A percentile compares a stretch with the other conserved stretches of the same genome.
These are phyloP conservation scores for Pseudopithomyces chartarum DNA, from an alignment of 2,329 filamentous ascomycete genomes.

Conservation along the genomic window DNA sequence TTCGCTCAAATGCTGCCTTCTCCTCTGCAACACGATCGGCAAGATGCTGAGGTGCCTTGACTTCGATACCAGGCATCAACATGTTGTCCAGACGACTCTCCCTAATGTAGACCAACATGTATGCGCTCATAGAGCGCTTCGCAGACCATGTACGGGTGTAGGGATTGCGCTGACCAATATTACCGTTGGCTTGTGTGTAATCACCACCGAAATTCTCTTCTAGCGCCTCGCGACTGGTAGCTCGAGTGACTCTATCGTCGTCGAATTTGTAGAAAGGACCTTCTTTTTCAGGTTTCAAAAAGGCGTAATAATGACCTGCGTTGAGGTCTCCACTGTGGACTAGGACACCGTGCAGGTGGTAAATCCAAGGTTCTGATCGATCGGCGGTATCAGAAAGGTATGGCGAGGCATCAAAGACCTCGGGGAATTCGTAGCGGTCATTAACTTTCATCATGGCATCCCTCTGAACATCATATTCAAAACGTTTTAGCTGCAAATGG, in stretches of 20 bases:
- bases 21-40: constrained; percentile 82
- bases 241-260: constrained; percentile 94
- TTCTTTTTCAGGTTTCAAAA: constrained; percentile 86
- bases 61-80: constrained; percentile 73
- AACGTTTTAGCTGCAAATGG: constrained; percentile 93
- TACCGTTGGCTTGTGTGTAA: constrained; percentile 66
- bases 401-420: constrained; percentile 80
- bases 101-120: constrained; percentile 98
- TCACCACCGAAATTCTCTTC: constrained; percentile 98
- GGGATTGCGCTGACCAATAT: constrained; percentile 64
- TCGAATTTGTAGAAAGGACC: constrained; percentile 97
- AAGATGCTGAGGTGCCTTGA: constrained; percentile 82
- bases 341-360: constrained; percentile 91
- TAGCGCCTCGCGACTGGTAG: constrained; percentile 85
- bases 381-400: constrained; percentile 88
- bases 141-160: constrained; percentile 68
- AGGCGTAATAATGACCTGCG: constrained; percentile 97
- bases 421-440: constrained; percentile 87
- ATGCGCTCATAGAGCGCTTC: constrained; percentile 81
- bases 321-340: constrained; percentile 97
- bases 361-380: constrained; percentile 85
- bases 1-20: constrained; percentile 72
- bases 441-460: constrained; percentile 99
- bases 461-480: constrained; percentile 95
- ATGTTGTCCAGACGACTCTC: constrained; percentile 84